Evolutionary conservation across 139 green algal genomes (phyloP).

Genomic region (Pseudopediastrum boryanum): DNA sequence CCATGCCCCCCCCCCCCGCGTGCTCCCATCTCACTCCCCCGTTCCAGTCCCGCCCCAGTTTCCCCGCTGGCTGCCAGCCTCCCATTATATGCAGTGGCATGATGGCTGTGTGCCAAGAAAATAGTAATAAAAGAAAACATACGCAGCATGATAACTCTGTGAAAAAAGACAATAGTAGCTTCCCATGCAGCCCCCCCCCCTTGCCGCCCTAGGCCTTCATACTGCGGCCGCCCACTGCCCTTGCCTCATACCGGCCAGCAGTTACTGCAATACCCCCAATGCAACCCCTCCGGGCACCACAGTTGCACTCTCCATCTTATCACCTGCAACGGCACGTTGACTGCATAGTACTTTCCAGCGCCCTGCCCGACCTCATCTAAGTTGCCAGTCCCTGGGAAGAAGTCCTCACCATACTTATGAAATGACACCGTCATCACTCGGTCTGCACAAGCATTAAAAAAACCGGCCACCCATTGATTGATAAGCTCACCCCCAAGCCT

Average conservation of each 20-base stretch:
- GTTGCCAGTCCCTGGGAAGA: slow-evolving; percentile 96
- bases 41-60: too few species aligned
- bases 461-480: too few species aligned
- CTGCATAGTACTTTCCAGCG: slow-evolving; percentile 68
- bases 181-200: neutral
- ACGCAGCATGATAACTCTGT: neutral
- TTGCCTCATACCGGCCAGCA: neutral
- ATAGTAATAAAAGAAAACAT: neutral
- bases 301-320: too few species aligned
- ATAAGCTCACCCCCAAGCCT: too few species aligned
- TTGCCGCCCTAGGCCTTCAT: neutral
- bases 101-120: too few species aligned
- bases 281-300: neutral
- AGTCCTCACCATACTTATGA: slow-evolving; percentile 89
- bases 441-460: too few species aligned
- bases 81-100: too few species aligned
- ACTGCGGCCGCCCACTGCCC: neutral
- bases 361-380: slow-evolving; percentile 81
- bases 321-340: slow-evolving; percentile 79
- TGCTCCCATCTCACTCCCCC: too few species aligned
- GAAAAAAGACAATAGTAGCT: neutral
- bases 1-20: too few species aligned
- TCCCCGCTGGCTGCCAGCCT: too few species aligned
- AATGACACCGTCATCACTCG: slow-evolving; percentile 90
- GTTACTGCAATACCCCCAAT: slow-evolving; percentile 29